phyloP scores from a whole-genome alignment of 2,329 filamentous ascomycete species.

The Colletotrichum paranaense region DNA sequence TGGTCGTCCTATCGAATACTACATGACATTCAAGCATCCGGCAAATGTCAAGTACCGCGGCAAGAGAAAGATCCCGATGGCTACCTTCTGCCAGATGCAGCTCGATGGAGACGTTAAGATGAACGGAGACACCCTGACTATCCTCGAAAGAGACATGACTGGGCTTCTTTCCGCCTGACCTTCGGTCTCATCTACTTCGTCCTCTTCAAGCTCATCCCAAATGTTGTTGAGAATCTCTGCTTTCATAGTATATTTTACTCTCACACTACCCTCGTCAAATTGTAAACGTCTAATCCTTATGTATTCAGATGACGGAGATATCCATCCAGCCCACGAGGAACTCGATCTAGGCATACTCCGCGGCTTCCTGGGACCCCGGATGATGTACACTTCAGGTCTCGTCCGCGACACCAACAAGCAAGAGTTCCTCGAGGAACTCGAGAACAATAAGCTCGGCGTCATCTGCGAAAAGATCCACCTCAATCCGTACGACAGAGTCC shows the following conservation, averaged over 20 bases:
- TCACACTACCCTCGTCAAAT: neutral
- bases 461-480: slow-evolving; percentile 90
- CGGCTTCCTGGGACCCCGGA: slow-evolving; percentile 91
- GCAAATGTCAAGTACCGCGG: slow-evolving; percentile 71
- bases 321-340: slow-evolving; percentile 64
- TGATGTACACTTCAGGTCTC: slow-evolving; percentile 92
- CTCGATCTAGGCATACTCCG: slow-evolving; percentile 45
- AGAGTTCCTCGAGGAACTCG: slow-evolving; percentile 85
- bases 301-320: slow-evolving; percentile 70
- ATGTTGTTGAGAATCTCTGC: slow-evolving; percentile 89
- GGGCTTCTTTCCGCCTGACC: slow-evolving; percentile 89
- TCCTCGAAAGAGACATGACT: slow-evolving; percentile 90
- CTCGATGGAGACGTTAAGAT: slow-evolving; percentile 89
- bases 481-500: slow-evolving; percentile 77
- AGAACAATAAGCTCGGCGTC: slow-evolving; percentile 89
- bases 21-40: slow-evolving; percentile 72
- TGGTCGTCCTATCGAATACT: slow-evolving; percentile 83
- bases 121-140: slow-evolving; percentile 84
- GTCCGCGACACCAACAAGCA: slow-evolving; percentile 84
- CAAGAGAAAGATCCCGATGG: slow-evolving; percentile 79
- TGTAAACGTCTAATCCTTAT: neutral
- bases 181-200: slow-evolving; percentile 82
- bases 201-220: slow-evolving; percentile 81
- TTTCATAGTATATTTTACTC: slow-evolving; percentile 71
- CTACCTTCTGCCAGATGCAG: slow-evolving; percentile 93